Percentiles rank a stretch among this genome's conserved stretches.
Evolutionary conservation across 345 rosid species (phyloP).

Genomic region (Lenwebbia sp.): DNA sequence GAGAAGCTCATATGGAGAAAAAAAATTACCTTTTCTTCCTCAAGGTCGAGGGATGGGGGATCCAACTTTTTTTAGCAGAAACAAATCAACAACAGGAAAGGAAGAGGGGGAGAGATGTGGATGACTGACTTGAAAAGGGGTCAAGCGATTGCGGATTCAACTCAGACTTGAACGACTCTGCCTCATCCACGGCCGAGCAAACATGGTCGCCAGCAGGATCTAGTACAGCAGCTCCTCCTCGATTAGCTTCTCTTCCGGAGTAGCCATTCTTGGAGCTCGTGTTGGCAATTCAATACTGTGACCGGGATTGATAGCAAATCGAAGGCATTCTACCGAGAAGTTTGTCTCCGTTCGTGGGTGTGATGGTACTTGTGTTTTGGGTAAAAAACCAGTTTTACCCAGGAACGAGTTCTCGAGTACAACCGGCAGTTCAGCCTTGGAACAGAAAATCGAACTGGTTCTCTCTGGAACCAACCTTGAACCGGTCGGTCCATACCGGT

Average conservation of each 20-base stretch:
- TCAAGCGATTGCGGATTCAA: constrained; percentile 36
- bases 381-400: not conserved
- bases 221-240: constrained; percentile 33
- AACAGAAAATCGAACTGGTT: fast-evolving
- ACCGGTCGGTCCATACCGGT: not conserved
- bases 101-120: constrained; percentile 42
- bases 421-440: not conserved
- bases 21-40: not conserved
- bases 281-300: not conserved
- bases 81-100: constrained; percentile 23
- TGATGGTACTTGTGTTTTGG: not conserved
- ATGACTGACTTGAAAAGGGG: not conserved
- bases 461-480: too few species aligned
- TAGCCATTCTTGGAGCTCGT: not conserved
- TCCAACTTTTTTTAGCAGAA: not conserved
- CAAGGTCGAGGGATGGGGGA: not conserved
- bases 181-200: constrained; percentile 36
- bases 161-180: constrained; percentile 37
- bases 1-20: not conserved
- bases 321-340: not conserved
- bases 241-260: constrained; percentile 26
- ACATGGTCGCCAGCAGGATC: constrained; percentile 42
- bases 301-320: not conserved
- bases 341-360: not conserved
- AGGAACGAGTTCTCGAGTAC: not conserved